A percentile compares a stretch with the other conserved stretches of the same genome.
These are phyloP conservation scores for Nicotiana undulata DNA, from an alignment of 257 asterid genomes.

Conservation along the genomic window DNA sequence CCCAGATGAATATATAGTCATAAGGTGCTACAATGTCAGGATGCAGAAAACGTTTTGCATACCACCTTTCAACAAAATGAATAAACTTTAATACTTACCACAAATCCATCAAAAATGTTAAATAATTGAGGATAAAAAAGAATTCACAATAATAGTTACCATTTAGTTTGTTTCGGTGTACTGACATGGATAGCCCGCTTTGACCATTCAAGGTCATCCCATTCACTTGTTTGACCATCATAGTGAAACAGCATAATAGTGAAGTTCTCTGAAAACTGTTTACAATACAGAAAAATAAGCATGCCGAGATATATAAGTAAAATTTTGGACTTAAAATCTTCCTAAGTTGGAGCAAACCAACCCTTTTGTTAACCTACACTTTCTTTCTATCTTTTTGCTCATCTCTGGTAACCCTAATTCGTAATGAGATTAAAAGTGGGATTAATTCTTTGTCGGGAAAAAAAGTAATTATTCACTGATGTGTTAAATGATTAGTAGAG, in stretches of 20 bases:
- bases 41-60: conserved; percentile 86
- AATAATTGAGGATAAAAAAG: neutral
- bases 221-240: conserved; percentile 81
- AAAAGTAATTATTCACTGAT: neutral
- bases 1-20: conserved; percentile 87
- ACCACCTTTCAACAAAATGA: conserved; percentile 59
- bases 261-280: conserved; percentile 86
- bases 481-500: neutral
- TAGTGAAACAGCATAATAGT: conserved; percentile 77
- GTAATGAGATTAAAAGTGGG: neutral
- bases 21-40: conserved; percentile 82
- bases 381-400: neutral
- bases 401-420: neutral
- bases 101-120: neutral
- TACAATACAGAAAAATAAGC: neutral
- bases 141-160: conserved; percentile 30
- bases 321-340: neutral
- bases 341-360: neutral
- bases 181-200: conserved; percentile 78
- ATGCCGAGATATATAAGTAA: neutral
- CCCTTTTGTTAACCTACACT: neutral
- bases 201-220: conserved; percentile 97
- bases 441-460: neutral
- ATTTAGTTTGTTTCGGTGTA: conserved; percentile 70
- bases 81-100: neutral